These are phyloP conservation scores for Paratinospora sagittata DNA, from an alignment of 164 flowering plant genomes.

Conservation along the genomic window DNA sequence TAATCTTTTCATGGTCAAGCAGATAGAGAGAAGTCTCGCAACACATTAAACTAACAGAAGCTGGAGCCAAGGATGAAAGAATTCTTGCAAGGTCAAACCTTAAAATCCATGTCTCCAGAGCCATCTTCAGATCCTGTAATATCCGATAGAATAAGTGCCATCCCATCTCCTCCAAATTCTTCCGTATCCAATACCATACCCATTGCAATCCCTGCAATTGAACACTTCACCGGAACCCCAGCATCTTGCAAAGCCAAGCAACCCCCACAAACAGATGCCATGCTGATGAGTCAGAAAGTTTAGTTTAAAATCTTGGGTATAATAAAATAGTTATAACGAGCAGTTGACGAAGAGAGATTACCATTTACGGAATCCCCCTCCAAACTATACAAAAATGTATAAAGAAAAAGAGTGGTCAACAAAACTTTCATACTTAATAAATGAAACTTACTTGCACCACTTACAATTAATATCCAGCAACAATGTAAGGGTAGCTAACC, in stretches of 20 bases:
- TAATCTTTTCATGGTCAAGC: neutral
- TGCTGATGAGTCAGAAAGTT: conserved; percentile 38
- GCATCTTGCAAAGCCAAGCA: conserved; percentile 94
- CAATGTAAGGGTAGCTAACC: conserved; percentile 31
- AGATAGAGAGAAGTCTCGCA: neutral
- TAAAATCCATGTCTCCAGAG: conserved; percentile 99
- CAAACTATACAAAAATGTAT: neutral
- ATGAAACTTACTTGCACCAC: neutral
- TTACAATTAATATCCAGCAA: neutral
- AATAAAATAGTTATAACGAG: neutral
- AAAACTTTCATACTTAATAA: neutral
- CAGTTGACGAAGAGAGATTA: neutral
- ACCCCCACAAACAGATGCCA: conserved; percentile 99
- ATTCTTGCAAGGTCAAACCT: conserved; percentile 36
- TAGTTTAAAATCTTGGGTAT: neutral
- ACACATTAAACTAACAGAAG: neutral
- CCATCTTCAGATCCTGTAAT: conserved; percentile 98
- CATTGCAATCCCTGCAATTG: conserved; percentile 97
- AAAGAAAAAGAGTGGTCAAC: neutral
- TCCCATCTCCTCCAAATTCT: conserved; percentile 98
- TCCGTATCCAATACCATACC: conserved; percentile 92
- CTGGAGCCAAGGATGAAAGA: neutral
- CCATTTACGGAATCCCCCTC: no score
- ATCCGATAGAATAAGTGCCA: conserved; percentile 92
- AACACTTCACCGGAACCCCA: conserved; percentile 86